These are phyloP conservation scores for Leonotis leonurus DNA, from an alignment of 257 asterid genomes.

Conservation along the genomic window DNA sequence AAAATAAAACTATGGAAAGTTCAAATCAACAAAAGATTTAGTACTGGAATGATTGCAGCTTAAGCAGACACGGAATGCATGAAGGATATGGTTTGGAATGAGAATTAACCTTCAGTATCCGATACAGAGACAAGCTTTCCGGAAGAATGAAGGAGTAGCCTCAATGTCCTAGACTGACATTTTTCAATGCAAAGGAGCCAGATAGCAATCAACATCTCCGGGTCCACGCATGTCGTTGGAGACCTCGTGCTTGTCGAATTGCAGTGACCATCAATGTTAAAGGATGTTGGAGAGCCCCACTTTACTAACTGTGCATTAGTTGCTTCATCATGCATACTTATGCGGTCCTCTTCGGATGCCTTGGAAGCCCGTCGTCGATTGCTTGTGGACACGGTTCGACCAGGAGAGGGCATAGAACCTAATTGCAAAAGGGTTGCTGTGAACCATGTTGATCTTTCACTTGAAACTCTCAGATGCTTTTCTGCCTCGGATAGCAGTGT, in stretches of 20 bases:
- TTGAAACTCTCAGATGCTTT: slow-evolving; percentile 75
- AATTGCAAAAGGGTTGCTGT: slow-evolving; percentile 84
- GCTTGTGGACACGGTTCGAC: too few relatives aligned
- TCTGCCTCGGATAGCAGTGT: slow-evolving; percentile 87
- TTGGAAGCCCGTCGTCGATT: slow-evolving; percentile 69
- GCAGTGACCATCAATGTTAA: too few relatives aligned
- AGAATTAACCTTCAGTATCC: slow-evolving; percentile 58
- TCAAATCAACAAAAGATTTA: too few relatives aligned
- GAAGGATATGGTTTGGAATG: background rate
- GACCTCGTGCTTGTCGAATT: too few relatives aligned
- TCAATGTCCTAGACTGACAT: slow-evolving; percentile 83
- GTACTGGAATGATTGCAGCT: too few relatives aligned
- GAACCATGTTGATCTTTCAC: slow-evolving; percentile 94
- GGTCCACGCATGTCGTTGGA: slow-evolving; percentile 39
- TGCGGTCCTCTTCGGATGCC: slow-evolving; percentile 56
- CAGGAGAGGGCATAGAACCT: slow-evolving; percentile 66
- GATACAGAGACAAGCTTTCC: slow-evolving; percentile 78
- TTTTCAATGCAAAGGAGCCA: slow-evolving; percentile 75
- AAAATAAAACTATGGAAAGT: too few relatives aligned
- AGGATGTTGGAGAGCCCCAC: too few relatives aligned
- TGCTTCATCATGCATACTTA: slow-evolving; percentile 43
- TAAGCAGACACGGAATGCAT: too few relatives aligned
- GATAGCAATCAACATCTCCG: slow-evolving; percentile 47
- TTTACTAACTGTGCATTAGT: too few relatives aligned
- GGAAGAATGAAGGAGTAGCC: slow-evolving; percentile 60